Conservation (phyloP, 352 stramenopile species). For the Phytopythium helicoides region DNA sequence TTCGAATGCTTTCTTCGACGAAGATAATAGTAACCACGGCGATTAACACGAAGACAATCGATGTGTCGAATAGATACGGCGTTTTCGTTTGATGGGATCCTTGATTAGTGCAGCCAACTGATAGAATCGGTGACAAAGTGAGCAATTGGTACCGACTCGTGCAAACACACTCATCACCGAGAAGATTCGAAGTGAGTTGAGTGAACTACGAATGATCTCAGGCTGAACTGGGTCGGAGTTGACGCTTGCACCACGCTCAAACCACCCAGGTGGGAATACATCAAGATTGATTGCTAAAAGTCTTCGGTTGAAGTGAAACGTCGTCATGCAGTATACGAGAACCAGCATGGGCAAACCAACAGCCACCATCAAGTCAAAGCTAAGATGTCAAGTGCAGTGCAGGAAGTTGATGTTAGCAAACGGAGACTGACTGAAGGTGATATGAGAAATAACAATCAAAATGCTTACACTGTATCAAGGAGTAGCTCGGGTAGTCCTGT, state of each 20-base stretch:
- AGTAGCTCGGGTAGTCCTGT: slow-evolving; percentile 14
- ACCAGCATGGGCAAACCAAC: slow-evolving; percentile 31
- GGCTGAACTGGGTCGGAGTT: slow-evolving; percentile 21
- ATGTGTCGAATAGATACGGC: slow-evolving; percentile 14
- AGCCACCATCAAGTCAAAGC: slow-evolving; percentile 30
- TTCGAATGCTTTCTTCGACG: slow-evolving; percentile 9
- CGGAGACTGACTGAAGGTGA: too few species aligned
- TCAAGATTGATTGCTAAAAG: slow-evolving; percentile 30
- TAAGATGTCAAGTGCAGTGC: slow-evolving; percentile 6
- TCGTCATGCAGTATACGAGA: slow-evolving; percentile 24
- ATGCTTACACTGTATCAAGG: slow-evolving; percentile 17
- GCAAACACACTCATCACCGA: slow-evolving; percentile 23
- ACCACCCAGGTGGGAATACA: slow-evolving; percentile 21
- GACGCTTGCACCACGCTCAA: slow-evolving; percentile 25
- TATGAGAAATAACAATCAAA: too few species aligned
- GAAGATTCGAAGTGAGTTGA: slow-evolving; percentile 29
- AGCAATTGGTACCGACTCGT: slow-evolving; percentile 23
- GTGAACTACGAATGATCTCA: slow-evolving; percentile 17
- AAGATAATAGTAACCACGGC: slow-evolving; percentile 6
- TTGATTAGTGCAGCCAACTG: slow-evolving; percentile 8
- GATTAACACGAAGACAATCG: slow-evolving; percentile 10
- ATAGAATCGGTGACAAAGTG: slow-evolving; percentile 19
- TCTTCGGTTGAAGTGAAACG: slow-evolving; percentile 27
- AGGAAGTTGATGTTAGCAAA: too few species aligned
- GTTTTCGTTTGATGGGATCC: slow-evolving; percentile 1